Conservation (phyloP, 345 rosid genomes). For the Psidium friedrichsthalianum region DNA sequence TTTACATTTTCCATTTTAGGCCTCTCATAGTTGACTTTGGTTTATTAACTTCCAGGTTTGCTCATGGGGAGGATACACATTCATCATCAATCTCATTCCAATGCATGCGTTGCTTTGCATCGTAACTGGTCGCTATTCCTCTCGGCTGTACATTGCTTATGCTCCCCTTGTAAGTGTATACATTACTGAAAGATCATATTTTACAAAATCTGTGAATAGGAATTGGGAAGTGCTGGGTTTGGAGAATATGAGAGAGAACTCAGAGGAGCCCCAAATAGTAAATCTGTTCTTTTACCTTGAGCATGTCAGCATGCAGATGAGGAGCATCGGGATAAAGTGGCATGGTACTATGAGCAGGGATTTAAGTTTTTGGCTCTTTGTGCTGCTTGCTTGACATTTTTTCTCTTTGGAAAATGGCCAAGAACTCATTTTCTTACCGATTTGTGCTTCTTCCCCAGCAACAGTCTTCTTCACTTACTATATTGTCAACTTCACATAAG, state of each 20-base stretch:
- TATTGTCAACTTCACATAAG: neutral
- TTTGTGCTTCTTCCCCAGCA: neutral
- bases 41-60: slow-evolving; percentile 51
- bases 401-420: neutral
- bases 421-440: neutral
- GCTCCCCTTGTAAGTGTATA: slow-evolving; percentile 77
- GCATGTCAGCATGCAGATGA: neutral
- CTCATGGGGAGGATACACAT: slow-evolving; percentile 99
- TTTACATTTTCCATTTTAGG: neutral
- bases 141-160: slow-evolving; percentile 86
- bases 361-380: neutral
- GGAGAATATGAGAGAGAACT: neutral
- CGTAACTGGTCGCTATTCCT: slow-evolving; percentile 89
- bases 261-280: neutral
- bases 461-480: neutral
- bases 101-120: slow-evolving; percentile 94
- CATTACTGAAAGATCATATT: neutral
- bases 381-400: neutral
- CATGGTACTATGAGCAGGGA: neutral
- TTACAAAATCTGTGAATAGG: neutral
- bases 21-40: neutral
- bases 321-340: neutral
- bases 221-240: neutral
- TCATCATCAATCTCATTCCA: slow-evolving; percentile 95
- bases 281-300: neutral